Percentiles rank a stretch among this genome's conserved stretches.
These are phyloP conservation scores for Microcos paniculata DNA, from an alignment of 345 rosid genomes.

Conservation along the genomic window DNA sequence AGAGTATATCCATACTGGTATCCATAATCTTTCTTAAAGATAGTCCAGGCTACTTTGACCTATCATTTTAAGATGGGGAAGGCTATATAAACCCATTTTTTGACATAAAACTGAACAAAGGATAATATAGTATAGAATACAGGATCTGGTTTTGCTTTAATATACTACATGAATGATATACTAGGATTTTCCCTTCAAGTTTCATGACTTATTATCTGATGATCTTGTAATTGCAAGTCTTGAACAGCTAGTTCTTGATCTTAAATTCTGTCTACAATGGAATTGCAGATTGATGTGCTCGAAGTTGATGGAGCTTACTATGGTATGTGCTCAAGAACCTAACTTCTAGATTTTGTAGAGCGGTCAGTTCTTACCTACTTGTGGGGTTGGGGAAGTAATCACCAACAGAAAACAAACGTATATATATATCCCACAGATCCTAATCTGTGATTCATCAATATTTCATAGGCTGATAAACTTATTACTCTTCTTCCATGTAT, in stretches of 20 bases:
- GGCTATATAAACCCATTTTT: neutral
- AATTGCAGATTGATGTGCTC: constrained; percentile 86
- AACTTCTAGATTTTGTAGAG: neutral
- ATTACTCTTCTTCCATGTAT: neutral
- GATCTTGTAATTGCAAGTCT: neutral
- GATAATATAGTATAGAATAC: no score
- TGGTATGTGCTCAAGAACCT: constrained; percentile 34
- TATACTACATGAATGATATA: neutral
- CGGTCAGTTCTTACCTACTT: neutral
- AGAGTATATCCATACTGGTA: neutral
- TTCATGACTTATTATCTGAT: neutral
- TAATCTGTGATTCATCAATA: neutral
- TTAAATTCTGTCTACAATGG: neutral
- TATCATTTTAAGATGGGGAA: neutral
- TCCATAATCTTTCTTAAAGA: neutral
- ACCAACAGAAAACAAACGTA: neutral
- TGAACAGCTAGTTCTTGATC: neutral
- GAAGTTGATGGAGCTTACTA: constrained; percentile 91
- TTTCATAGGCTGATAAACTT: neutral
- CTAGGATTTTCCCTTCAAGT: neutral
- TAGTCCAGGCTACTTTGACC: neutral
- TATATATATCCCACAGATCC: neutral
- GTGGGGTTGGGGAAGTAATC: neutral
- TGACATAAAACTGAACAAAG: neutral
- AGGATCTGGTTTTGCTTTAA: no score